Evolutionary conservation across 352 stramenopile species (phyloP).

Genomic region (Pythium phragmitis): DNA sequence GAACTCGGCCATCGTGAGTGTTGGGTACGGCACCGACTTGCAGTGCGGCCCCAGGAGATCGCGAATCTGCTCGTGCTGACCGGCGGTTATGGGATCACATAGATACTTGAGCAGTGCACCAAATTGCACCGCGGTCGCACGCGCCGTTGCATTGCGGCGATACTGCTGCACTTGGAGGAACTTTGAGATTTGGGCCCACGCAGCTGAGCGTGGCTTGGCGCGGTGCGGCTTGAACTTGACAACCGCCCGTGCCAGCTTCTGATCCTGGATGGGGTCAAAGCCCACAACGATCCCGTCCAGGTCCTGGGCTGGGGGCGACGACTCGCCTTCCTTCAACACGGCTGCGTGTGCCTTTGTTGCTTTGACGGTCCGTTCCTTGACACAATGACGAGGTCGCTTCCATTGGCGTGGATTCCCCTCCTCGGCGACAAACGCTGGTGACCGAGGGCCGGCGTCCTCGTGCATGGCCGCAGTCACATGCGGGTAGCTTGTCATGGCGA

Average conservation of each 20-base stretch:
- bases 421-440: not conserved
- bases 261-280: not conserved
- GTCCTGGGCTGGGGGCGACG: not conserved
- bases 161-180: not conserved
- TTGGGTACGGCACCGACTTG: too few species aligned
- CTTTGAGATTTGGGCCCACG: not conserved
- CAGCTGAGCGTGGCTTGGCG: not conserved
- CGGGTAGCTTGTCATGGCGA: too few species aligned
- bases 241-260: not conserved
- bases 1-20: too few species aligned
- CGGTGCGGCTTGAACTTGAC: not conserved
- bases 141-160: too few species aligned
- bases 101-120: too few species aligned
- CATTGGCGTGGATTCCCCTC: not conserved
- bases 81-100: too few species aligned
- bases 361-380: too few species aligned
- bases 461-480: too few species aligned
- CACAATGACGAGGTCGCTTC: not conserved
- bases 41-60: too few species aligned
- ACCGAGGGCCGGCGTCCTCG: not conserved
- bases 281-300: not conserved
- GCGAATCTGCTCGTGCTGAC: too few species aligned
- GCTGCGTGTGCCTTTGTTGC: not conserved
- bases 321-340: not conserved
- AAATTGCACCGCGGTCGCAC: too few species aligned